Percentiles rank a stretch among this genome's conserved stretches.
These are phyloP conservation scores for Paecilomyces fulvus DNA, from an alignment of 2,329 filamentous ascomycete genomes.

Conservation along the genomic window DNA sequence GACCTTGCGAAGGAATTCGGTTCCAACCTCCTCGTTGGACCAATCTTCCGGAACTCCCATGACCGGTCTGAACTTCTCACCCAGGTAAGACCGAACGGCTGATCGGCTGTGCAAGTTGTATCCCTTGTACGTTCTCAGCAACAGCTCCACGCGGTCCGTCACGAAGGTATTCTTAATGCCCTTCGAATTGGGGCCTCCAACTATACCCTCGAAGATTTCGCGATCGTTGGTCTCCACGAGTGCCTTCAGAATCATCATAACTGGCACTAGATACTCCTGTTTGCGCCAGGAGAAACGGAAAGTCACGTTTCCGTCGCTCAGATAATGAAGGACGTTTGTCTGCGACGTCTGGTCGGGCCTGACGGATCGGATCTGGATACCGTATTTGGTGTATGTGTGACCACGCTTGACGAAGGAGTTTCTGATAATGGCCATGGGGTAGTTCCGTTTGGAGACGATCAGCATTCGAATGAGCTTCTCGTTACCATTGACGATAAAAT, in stretches of 20 bases:
- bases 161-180: slow-evolving; percentile 83
- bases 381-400: slow-evolving; percentile 76
- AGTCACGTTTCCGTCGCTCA: slow-evolving; percentile 90
- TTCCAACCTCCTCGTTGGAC: slow-evolving; percentile 80
- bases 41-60: slow-evolving; percentile 76
- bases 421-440: slow-evolving; percentile 87
- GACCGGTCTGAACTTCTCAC: slow-evolving; percentile 83
- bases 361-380: slow-evolving; percentile 84
- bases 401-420: slow-evolving; percentile 85
- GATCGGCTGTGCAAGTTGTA: slow-evolving; percentile 76
- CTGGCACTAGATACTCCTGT: slow-evolving; percentile 90
- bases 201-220: slow-evolving; percentile 89
- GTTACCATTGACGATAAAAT: slow-evolving; percentile 95
- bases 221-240: slow-evolving; percentile 92
- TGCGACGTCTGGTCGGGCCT: slow-evolving; percentile 97
- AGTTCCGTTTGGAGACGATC: slow-evolving; percentile 83
- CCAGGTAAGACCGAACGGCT: slow-evolving; percentile 77
- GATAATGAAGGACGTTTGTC: slow-evolving; percentile 93
- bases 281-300: slow-evolving; percentile 98
- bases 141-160: slow-evolving; percentile 84
- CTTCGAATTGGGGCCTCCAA: slow-evolving; percentile 68
- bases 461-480: slow-evolving; percentile 94
- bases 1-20: slow-evolving; percentile 81
- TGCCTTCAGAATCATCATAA: slow-evolving; percentile 94
- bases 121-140: slow-evolving; percentile 86